Conservation (phyloP, 305 asterid species). For the Fraxinus latifolia region DNA sequence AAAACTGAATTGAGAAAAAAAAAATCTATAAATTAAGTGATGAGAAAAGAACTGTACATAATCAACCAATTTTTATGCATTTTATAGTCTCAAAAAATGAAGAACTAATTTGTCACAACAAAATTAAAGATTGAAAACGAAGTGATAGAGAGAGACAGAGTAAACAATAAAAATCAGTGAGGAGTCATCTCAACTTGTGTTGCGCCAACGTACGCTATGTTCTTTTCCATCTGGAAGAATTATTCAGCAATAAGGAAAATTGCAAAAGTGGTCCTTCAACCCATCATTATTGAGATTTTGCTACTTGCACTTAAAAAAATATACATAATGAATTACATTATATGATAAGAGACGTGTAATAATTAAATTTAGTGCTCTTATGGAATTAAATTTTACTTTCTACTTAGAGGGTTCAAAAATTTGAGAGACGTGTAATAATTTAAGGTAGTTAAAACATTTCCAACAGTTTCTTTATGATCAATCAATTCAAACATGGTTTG, state of each 20-base stretch:
- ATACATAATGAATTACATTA: no score
- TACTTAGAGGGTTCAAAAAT: neutral
- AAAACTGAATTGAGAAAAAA: neutral
- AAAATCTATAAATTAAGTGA: constrained; percentile 18
- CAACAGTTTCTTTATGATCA: neutral
- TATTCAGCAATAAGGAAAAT: neutral
- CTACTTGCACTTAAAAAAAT: no score
- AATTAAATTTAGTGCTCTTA: no score
- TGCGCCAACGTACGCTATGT: neutral
- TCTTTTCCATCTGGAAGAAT: neutral
- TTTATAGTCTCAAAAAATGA: neutral
- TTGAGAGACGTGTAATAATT: neutral
- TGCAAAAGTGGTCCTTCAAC: neutral
- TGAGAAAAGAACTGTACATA: neutral
- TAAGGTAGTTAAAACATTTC: neutral
- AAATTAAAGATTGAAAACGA: constrained; percentile 5
- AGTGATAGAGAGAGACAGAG: constrained; percentile 1
- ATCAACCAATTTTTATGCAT: neutral
- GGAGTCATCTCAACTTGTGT: neutral
- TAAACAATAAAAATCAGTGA: neutral
- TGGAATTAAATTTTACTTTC: neutral
- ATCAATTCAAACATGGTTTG: neutral
- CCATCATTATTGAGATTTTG: neutral
- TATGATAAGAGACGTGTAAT: no score
- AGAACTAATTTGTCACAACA: neutral